phyloP scores from a whole-genome alignment of 768 basidiomycete species.

The Hygrophoropsis aurantiaca region DNA sequence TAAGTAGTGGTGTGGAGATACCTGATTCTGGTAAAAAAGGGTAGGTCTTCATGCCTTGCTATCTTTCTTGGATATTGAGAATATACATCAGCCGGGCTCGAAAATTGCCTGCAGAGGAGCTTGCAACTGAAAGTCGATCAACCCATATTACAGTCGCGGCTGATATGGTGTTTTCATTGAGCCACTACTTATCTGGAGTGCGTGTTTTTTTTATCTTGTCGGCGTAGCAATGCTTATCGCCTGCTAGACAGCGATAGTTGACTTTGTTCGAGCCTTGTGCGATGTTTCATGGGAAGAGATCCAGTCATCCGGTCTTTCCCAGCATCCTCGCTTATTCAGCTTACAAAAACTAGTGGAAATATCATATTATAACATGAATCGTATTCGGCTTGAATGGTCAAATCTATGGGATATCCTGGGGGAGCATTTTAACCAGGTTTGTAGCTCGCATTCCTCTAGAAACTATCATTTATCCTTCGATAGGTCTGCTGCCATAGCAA shows the following conservation, averaged over 20 bases:
- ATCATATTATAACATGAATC: constrained; percentile 98
- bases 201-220: constrained; percentile 27
- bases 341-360: constrained; percentile 98
- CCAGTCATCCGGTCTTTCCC: constrained; percentile 91
- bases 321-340: constrained; percentile 94
- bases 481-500: constrained; percentile 99
- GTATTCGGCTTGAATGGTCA: constrained; percentile 98
- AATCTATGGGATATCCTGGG: constrained; percentile 97
- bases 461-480: constrained; percentile 6
- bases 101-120: constrained; percentile 83
- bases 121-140: constrained; percentile 95
- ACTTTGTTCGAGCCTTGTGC: constrained; percentile 94
- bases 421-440: constrained; percentile 97
- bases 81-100: constrained; percentile 36
- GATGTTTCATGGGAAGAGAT: constrained; percentile 99
- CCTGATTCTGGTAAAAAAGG: constrained; percentile 78
- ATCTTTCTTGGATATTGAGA: constrained; percentile 7
- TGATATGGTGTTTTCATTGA: constrained; percentile 98
- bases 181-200: constrained; percentile 93
- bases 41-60: constrained; percentile 43
- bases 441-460: neutral
- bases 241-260: constrained; percentile 87
- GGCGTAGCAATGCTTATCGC: constrained; percentile 8
- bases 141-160: constrained; percentile 98
- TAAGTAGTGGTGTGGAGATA: constrained; percentile 86